Base-by-base conservation (phyloP, 192 early-diverging fungal species). In the Linnemannia elongata region DNA sequence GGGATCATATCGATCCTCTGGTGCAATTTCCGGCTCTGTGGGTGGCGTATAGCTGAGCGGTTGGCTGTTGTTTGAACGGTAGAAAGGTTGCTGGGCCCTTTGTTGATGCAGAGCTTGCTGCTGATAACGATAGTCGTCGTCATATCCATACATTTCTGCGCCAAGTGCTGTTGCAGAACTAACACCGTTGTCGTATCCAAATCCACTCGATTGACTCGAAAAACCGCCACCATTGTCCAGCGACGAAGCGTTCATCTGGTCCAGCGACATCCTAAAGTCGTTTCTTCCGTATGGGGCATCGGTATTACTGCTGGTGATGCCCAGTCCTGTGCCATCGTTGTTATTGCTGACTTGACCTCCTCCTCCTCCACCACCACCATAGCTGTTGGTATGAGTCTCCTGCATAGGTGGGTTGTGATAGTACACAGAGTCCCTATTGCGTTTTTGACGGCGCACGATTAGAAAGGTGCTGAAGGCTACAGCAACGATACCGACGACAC, bases 71-170 rank as follows among this genome's bases (percentile, higher is more conserved):
- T 22, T 17, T 2, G 71, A 33, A n/a, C 42, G 66, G 39, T 75
- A 77, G 22, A 71, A 69, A 18, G 22, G 42, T 54, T 78, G 77
- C 74, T 69, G 60, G 13, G 9, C 0, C 30, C 0, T 22, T 33
- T n/a, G 60, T 13, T 30, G 47, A 49, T 52, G 30, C 60, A 66
- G 12, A 66, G 60, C 9, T 30, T 66, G 82, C 6, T 75, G 71
- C 54, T 68, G 39, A 38, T 69, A 41, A 17, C 9, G 41, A 4
- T 47, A 36, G 1, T 52, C 75, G 35, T 86, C 69, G 20, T 42
- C 76, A 30, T 78, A 75, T 3, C 72, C 77, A 45, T 78, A 69
- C 39, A 79, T 17, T 24, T 69, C 42, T 69, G 81, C 6, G 17
- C 30, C 39, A 54, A 49, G 45, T 42, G 35, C 75, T n/a, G 6